These are phyloP conservation scores for Thelonectria rubi DNA, from an alignment of 2,329 filamentous ascomycete genomes.

Conservation along the genomic window DNA sequence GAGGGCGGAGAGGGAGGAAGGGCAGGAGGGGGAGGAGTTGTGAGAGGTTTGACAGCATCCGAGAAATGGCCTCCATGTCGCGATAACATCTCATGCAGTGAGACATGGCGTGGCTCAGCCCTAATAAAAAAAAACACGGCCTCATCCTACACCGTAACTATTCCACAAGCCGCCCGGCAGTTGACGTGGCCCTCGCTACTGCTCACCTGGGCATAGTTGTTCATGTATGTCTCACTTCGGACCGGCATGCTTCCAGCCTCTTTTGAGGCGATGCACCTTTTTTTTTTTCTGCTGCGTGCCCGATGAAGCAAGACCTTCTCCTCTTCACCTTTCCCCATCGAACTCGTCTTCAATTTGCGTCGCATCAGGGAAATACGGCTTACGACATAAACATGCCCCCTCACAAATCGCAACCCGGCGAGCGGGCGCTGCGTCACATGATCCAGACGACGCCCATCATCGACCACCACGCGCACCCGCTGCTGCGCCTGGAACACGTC, in stretches of 20 bases:
- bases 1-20: not conserved
- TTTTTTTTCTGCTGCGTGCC: not conserved
- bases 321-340: too few species aligned
- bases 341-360: too few species aligned
- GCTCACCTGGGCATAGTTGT: not conserved
- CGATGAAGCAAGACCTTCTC: not conserved
- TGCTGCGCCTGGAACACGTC: slow-evolving; percentile 63
- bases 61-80: too few species aligned
- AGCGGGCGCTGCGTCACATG: slow-evolving; percentile 44
- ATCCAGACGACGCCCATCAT: slow-evolving; percentile 70
- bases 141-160: too few species aligned
- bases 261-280: too few species aligned
- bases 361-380: too few species aligned
- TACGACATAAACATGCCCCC: slow-evolving; percentile 29
- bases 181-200: too few species aligned
- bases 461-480: slow-evolving; percentile 77
- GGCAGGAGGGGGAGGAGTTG: not conserved
- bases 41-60: not conserved
- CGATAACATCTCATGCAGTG: too few species aligned
- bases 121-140: too few species aligned
- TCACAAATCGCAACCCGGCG: slow-evolving; percentile 27
- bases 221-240: not conserved
- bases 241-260: too few species aligned
- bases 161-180: too few species aligned
- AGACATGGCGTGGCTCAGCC: too few species aligned